Evolutionary conservation across 495 filamentous ascomycete genomes (phyloP).

Genomic region (Aspergillus mulundensis): DNA sequence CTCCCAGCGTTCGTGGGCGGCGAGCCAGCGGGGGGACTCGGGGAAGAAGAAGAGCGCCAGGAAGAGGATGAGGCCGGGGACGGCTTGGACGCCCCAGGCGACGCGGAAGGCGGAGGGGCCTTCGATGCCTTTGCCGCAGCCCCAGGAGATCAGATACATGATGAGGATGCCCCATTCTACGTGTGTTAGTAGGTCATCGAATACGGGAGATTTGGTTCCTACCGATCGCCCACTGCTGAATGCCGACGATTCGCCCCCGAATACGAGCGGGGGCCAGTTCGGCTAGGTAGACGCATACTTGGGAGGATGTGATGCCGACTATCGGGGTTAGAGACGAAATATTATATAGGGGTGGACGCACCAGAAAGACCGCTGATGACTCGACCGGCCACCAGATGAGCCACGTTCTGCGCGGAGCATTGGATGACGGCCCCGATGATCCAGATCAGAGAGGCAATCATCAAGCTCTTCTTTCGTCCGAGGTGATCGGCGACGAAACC

Average conservation of each 20-base stretch:
- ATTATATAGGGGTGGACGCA: conserved; percentile 1
- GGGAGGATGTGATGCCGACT: conserved; percentile 72
- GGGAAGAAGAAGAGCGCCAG: conserved; percentile 66
- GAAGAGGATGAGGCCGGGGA: conserved; percentile 62
- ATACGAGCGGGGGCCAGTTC: conserved; percentile 66
- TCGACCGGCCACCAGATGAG: conserved; percentile 64
- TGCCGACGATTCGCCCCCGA: conserved; percentile 65
- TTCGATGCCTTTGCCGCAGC: conserved; percentile 53
- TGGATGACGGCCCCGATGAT: conserved; percentile 66
- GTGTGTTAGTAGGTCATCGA: background rate
- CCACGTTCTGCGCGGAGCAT: conserved; percentile 54
- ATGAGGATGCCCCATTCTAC: conserved; percentile 38
- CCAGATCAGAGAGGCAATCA: conserved; percentile 67
- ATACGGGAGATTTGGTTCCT: conserved; percentile 35
- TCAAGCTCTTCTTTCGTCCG: conserved; percentile 60
- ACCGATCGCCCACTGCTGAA: conserved; percentile 75
- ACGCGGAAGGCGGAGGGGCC: conserved; percentile 61
- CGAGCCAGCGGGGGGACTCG: conserved; percentile 69
- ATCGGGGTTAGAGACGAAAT: background rate
- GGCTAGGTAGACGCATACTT: conserved; percentile 78
- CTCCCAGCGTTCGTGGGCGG: conserved; percentile 61
- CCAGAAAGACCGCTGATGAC: conserved; percentile 64
- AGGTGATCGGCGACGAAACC: conserved; percentile 63
- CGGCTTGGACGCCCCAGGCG: conserved; percentile 69
- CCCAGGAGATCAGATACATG: conserved; percentile 59